phyloP scores from a whole-genome alignment of 345 rosid genomes.

The thale cress (Arabidopsis thaliana) region DNA sequence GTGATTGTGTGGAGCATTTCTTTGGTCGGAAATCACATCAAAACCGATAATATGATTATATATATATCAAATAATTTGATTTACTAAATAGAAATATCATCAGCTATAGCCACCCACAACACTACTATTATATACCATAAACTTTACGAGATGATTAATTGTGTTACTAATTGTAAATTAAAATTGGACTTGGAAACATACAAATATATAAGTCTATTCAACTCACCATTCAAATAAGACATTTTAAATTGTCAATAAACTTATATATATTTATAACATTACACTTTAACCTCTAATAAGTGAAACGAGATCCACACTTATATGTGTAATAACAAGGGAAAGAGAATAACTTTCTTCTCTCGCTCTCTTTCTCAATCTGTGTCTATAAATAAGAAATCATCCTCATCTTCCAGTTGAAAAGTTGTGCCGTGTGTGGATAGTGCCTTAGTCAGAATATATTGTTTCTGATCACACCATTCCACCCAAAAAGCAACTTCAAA shows the following conservation, averaged over 20 bases:
- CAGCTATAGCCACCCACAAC: too few species aligned
- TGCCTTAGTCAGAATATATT: conserved; percentile 24
- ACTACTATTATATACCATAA: too few species aligned
- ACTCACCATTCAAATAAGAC: background rate
- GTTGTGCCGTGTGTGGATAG: conserved; percentile 18
- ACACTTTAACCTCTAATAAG: background rate
- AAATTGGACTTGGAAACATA: background rate
- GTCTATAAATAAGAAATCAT: conserved; percentile 31
- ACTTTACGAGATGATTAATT: background rate
- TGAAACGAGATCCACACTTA: conserved; percentile 14
- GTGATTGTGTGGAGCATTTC: too few species aligned
- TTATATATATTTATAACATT: background rate
- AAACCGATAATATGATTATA: background rate
- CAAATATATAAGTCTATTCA: background rate
- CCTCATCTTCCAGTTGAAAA: conserved; percentile 32
- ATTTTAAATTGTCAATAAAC: background rate
- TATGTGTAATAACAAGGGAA: background rate
- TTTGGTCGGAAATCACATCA: background rate
- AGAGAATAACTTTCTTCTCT: conserved; percentile 8
- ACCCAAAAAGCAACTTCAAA: conserved; percentile 4
- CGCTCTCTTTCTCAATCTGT: background rate
- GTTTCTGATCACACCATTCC: conserved; percentile 25
- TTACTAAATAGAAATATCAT: too few species aligned
- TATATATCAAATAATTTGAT: too few species aligned
- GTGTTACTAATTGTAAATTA: background rate